A percentile compares a stretch with the other conserved stretches of the same genome.
These are phyloP conservation scores for Lanzia echinophila DNA, from an alignment of 2,329 filamentous ascomycete species.

Conservation along the genomic window DNA sequence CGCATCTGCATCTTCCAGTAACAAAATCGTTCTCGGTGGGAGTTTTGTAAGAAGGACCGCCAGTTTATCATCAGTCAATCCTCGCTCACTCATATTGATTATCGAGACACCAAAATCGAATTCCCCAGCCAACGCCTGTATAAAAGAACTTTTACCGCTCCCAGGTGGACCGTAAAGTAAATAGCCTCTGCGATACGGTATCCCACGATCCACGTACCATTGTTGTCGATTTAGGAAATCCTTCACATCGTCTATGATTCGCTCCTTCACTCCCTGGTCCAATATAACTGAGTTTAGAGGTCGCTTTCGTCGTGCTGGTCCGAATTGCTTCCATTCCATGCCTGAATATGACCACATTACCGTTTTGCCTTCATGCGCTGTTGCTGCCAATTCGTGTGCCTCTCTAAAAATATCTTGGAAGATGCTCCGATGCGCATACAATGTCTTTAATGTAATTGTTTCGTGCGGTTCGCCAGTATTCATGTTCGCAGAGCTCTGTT, in stretches of 20 bases:
- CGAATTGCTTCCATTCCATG: conserved; percentile 78
- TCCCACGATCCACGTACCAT: conserved; percentile 77
- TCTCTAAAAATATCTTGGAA: conserved; percentile 88
- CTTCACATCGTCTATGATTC: conserved; percentile 43
- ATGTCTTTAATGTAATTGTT: conserved; percentile 82
- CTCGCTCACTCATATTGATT: conserved; percentile 42
- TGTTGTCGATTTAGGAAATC: conserved; percentile 61
- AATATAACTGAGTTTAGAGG: conserved; percentile 84
- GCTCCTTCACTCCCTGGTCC: conserved; percentile 63
- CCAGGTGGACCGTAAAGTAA: conserved; percentile 72
- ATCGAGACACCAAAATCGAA: conserved; percentile 48
- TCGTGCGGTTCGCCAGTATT: conserved; percentile 87
- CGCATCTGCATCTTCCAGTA: conserved; percentile 51
- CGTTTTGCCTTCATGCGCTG: conserved; percentile 85
- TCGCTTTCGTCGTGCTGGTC: conserved; percentile 76
- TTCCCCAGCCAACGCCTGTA: conserved; percentile 79
- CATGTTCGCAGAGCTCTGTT: conserved; percentile 75
- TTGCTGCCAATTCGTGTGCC: conserved; percentile 72
- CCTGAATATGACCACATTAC: conserved; percentile 82
- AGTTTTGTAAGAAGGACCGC: conserved; percentile 44
- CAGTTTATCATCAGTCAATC: conserved; percentile 52
- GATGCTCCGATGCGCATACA: conserved; percentile 82
- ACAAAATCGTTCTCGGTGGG: conserved; percentile 46
- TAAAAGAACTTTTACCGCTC: conserved; percentile 84
- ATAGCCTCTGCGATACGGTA: conserved; percentile 72